These are phyloP conservation scores for Xylariaceae sp. DNA, from an alignment of 2,329 filamentous ascomycete species.

Conservation along the genomic window DNA sequence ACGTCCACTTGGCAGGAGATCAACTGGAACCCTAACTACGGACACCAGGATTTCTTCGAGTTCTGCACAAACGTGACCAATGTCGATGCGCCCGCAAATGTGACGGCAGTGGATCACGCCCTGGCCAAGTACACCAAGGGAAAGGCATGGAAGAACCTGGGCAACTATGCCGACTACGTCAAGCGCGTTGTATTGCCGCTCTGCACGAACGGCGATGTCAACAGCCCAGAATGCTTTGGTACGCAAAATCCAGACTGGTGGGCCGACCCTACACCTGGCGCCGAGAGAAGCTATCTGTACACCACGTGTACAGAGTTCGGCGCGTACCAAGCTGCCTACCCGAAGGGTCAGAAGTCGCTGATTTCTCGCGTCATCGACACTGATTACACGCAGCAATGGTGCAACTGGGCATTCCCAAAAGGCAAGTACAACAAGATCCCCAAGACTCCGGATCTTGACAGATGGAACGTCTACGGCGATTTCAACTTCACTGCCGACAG, in stretches of 20 bases:
- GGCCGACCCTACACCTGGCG: conserved; percentile 39
- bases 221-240: conserved; percentile 41
- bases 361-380: conserved; percentile 44
- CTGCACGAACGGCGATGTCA: conserved; percentile 38
- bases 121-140: conserved; percentile 47
- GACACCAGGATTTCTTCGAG: conserved; percentile 44
- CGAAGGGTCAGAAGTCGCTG: conserved; percentile 37
- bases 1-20: conserved; percentile 52
- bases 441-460: conserved; percentile 36
- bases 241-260: conserved; percentile 39
- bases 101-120: conserved; percentile 41
- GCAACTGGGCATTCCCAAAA: conserved; percentile 47
- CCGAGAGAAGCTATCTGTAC: conserved; percentile 45
- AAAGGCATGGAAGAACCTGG: conserved; percentile 46
- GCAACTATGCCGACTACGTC: conserved; percentile 48
- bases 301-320: conserved; percentile 45
- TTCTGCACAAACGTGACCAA: conserved; percentile 52
- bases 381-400: conserved; percentile 52
- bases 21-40: conserved; percentile 40
- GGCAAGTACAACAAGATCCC: conserved; percentile 41
- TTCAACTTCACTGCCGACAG: conserved; percentile 43
- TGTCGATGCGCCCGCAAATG: conserved; percentile 38
- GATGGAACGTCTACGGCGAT: conserved; percentile 44
- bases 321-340: conserved; percentile 44
- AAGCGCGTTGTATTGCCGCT: conserved; percentile 41